Evolutionary conservation across 1,284 basidiomycete genomes (phyloP), one percentile per base, ranked within the genome.

Genomic region (Paramarasmius palmivorus): DNA sequence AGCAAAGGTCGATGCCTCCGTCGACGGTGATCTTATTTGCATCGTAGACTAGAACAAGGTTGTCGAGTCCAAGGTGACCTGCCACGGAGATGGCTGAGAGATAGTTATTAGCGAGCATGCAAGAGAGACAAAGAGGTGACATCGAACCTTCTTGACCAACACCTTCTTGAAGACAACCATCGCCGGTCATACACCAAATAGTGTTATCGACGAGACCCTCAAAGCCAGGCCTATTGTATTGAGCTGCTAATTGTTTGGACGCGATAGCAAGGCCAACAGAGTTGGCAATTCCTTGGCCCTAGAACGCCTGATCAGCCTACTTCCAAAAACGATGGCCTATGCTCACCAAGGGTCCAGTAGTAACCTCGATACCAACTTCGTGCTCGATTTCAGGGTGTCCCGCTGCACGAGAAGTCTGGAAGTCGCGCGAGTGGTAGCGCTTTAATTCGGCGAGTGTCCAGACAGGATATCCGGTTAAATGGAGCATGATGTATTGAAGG

Each of bases 111-210:
- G n/a, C n/a, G n/a, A n/a, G n/a, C 2, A 49, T 9, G 8, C 26
- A 14, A 15, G 44, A 3, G 10, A 25, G n/a, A 19, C 42, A 42
- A 12, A 41, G 39, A 20, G 12, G 4, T 8, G 19, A 19, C 12
- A 19, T 10, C 39, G 10, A 12, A 42, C 40, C 50, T 71, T 90
- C 88, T 55, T 78, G 77, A n/a, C 86, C 77, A 60, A 90, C 83
- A 77, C 88, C 87, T 74, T 90, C 87, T 79, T 86, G 83, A 62
- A 89, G 71, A 73, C 87, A 89, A 59, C 88, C 88, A 68, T 90
- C 87, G 70, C 87, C 87, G 52, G 80, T 75, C 75, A 89, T 86
- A 79, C 78, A 73, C 70, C 81, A 89, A 49, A 84, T 88, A 73
- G 84, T 75, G 80, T 88, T 89, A 75, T 82, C 78, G 65, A 90